These are phyloP conservation scores for Vitellaria paradoxa DNA, from an alignment of 179 eudicot species.

Conservation along the genomic window DNA sequence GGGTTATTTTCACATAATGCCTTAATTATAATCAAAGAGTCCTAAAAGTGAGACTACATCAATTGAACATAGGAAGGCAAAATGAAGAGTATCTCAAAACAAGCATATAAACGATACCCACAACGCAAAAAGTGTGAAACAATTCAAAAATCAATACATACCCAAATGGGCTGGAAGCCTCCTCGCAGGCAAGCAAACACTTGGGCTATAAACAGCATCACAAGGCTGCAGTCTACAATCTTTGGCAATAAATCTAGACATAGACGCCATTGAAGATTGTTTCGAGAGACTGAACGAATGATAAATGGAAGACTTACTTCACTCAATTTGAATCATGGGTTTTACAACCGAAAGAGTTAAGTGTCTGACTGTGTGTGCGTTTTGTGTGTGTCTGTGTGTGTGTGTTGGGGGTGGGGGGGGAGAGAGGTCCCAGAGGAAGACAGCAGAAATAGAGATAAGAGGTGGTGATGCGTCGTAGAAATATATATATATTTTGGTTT, in stretches of 20 bases:
- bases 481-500: too few species aligned
- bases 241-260: constrained; percentile 49
- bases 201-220: constrained; percentile 43
- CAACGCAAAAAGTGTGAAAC: constrained; percentile 6
- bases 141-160: constrained; percentile 30
- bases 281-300: too few species aligned
- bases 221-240: constrained; percentile 42
- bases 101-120: constrained; percentile 8
- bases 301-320: neutral
- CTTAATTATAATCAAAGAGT: neutral
- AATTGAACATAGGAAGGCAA: constrained; percentile 4
- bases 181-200: constrained; percentile 19
- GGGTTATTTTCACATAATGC: neutral
- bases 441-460: neutral
- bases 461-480: too few species aligned
- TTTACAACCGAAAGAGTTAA: neutral
- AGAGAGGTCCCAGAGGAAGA: neutral
- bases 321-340: constrained; percentile 10
- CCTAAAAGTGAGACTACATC: neutral
- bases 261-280: constrained; percentile 44
- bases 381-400: neutral
- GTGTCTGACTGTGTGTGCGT: too few species aligned
- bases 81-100: constrained; percentile 6
- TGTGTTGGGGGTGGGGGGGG: too few species aligned
- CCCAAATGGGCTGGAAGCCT: constrained; percentile 42